A percentile compares a stretch with the other conserved stretches of the same genome.
Evolutionary conservation across 257 asterid genomes (phyloP).

Genomic region (Gynochthodes officinalis): DNA sequence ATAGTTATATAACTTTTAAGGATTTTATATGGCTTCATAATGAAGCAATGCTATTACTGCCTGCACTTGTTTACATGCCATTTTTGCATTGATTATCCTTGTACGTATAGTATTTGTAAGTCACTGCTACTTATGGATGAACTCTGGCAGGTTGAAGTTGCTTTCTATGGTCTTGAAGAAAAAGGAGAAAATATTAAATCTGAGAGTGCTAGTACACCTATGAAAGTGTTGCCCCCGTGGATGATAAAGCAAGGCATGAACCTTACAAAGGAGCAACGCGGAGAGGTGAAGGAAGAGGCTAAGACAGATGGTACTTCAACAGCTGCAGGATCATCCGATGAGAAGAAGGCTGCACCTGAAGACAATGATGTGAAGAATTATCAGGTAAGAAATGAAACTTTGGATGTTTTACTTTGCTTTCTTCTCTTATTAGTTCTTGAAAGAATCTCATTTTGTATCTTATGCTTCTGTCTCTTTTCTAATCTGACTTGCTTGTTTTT

Average conservation of each 20-base stretch:
- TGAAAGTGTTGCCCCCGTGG: constrained; percentile 96
- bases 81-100: neutral
- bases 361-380: constrained; percentile 55
- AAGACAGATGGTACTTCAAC: constrained; percentile 43
- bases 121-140: constrained; percentile 2
- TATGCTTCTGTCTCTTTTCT: neutral
- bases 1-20: too few species aligned
- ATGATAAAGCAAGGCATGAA: constrained; percentile 92
- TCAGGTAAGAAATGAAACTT: constrained; percentile 38
- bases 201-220: constrained; percentile 43
- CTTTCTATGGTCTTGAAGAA: constrained; percentile 73
- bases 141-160: constrained; percentile 87
- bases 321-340: constrained; percentile 50
- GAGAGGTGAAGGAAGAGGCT: constrained; percentile 57
- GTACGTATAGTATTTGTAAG: neutral
- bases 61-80: neutral
- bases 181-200: constrained; percentile 61
- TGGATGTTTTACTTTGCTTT: constrained; percentile 15
- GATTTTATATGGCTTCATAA: neutral
- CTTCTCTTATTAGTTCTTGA: neutral
- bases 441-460: neutral
- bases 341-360: constrained; percentile 56
- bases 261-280: constrained; percentile 88
- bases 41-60: neutral
- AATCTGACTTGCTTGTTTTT: constrained; percentile 7